Base-by-base conservation (phyloP, 805 yeast species). In the Candida jianshihensis region DNA sequence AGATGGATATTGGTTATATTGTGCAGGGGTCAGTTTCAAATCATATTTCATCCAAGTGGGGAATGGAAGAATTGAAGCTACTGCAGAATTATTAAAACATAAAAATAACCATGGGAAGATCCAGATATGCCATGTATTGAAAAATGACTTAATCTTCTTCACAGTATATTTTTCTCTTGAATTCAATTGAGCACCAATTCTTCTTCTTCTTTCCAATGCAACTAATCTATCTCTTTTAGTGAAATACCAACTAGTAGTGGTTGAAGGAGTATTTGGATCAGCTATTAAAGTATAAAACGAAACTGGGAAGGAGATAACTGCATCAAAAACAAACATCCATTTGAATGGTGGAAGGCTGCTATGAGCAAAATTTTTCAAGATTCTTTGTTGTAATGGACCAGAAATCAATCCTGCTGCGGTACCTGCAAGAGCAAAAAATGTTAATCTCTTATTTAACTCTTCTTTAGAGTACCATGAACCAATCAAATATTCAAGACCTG, bases 71-170 rank as follows among this genome's bases (percentile, higher is more conserved):
- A 63, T 70, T 5, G 58, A 33, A n/a, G 64, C 59, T 36, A 60
- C 40, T 22, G 38, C 37, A 6, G 42, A 15, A 15, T 47, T 45
- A 34, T 47, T 48, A 38, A 43, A 50, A 12, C 41, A 14, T 15
- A 48, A 34, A 37, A 50, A 50, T 20, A 48, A 19, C 2, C 37
- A 4, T n/a, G 75, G 75, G 46, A 70, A 70, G 16, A 67, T 64
- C 30, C 47, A 67, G 21, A 69, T 55, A 51, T 71, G 76, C 77
- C 77, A 71, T 5, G 74, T 66, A 38, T 44, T 57, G 55, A 70
- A 69, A 43, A 62, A 64, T 1, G 61, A 37, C 34, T 59, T 64
- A 41, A 69, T 57, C 38, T 63, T 66, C 6, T 38, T 32, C 58
- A 58, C 51, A 3, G 74, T 63, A 45, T 68, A 69, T 19, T 57